Base-by-base conservation (phyloP, 2,329 filamentous ascomycete species). In the Neofusicoccum parvum region DNA sequence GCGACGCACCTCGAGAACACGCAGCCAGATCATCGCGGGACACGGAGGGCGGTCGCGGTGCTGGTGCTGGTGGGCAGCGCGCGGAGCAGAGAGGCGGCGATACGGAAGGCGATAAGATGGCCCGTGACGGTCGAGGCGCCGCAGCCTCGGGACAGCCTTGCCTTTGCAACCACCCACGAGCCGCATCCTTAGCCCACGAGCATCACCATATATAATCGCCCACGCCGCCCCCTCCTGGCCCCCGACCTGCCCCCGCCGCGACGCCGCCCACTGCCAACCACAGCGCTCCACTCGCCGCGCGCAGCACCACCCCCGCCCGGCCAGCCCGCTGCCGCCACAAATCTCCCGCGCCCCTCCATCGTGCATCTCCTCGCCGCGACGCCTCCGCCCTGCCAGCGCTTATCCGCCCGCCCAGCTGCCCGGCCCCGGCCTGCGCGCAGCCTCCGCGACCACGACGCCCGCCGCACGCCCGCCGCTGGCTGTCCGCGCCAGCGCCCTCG, bases 1-100 rank as follows among this genome's bases (percentile, higher is more conserved):
- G 14, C 53, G 15, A 43, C 62, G 63, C 67, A 71, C 62, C 43
- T 62, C 62, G 41, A 65, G 43, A 23, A 58, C 20, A 15, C 62
- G 50, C 50, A 62, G 59, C 59, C 59, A 58, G 43, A 48, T 45
- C 62, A 65, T 53, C 15, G 36, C 6, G 3, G 37, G 14, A 10
- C 11, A 12, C 14, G 37, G 37, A 0, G 37, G 5, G 27, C 5
- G 27, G 48, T 23, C 34, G 32, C 17, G 5, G 45, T 27, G 58
- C 23, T 32, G 5, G 45, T 27, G 58, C 23, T 32, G 11, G 20
- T 17, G 20, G 39, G 39, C 5, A 39, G 41, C n/a, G 23, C 7
- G 34, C 12, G 20, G 12, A 10, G 23, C 11, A 12, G 36, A 48
- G 59, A 20, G 11, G 15, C 41, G 49, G 62, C 49, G 62, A 37